Evolutionary conservation across 768 basidiomycete genomes (phyloP).

Genomic region (Lyophyllum atratum): DNA sequence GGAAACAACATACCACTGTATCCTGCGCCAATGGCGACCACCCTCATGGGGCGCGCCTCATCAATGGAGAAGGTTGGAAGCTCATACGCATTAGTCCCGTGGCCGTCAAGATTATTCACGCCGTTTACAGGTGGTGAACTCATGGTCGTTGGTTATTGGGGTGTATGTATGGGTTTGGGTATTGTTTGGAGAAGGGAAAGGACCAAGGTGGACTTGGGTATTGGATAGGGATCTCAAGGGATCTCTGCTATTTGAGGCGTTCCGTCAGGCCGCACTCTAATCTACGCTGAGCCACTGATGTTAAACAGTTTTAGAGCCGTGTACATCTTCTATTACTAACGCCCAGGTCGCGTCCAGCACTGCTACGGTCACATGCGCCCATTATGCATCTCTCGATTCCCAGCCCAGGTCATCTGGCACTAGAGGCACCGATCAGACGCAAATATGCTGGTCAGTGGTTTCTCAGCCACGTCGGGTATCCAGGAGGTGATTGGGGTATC

Average conservation of each 20-base stretch:
- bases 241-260: neutral
- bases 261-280: neutral
- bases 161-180: neutral
- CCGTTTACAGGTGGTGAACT: neutral
- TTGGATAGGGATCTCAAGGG: neutral
- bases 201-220: neutral
- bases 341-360: neutral
- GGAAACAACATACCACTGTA: constrained; percentile 45
- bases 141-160: neutral
- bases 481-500: too few relatives aligned
- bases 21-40: constrained; percentile 59
- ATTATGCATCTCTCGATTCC: neutral
- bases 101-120: neutral
- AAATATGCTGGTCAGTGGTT: neutral
- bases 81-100: constrained; percentile 15
- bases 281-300: neutral
- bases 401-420: neutral
- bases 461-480: neutral
- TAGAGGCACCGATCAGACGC: neutral
- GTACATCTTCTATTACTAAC: neutral
- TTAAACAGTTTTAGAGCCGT: neutral
- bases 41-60: constrained; percentile 53
- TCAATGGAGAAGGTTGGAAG: constrained; percentile 52
- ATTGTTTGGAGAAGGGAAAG: neutral
- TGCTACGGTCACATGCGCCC: neutral